phyloP scores from a whole-genome alignment of 208 protist genomes.

The Trypanosoma cruzi region DNA sequence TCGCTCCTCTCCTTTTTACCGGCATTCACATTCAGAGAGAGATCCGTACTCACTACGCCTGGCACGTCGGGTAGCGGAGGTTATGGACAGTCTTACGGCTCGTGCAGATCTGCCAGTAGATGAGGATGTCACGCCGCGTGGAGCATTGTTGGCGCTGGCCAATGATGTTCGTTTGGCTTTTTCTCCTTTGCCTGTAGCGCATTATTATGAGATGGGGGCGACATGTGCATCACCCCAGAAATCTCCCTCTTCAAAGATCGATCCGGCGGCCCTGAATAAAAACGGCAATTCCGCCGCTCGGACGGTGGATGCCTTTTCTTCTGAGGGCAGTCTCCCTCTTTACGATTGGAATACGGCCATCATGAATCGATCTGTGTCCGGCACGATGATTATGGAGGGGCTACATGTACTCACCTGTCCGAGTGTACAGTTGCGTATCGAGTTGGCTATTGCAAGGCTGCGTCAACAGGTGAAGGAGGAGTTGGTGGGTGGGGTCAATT shows the following conservation, averaged over 20 bases:
- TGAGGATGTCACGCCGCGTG: conserved; percentile 13
- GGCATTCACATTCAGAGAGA: neutral
- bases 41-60: conserved; percentile 27
- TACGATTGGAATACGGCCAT: conserved; percentile 1
- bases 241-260: neutral
- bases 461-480: conserved; percentile 16
- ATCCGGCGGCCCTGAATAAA: neutral
- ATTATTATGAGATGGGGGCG: neutral
- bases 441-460: conserved; percentile 6
- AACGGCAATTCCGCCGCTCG: neutral
- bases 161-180: conserved; percentile 15
- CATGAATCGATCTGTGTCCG: conserved; percentile 5
- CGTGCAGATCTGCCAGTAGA: neutral
- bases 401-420: conserved; percentile 26
- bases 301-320: neutral
- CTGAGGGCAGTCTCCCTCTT: neutral
- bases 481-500: neutral
- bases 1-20: neutral
- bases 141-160: conserved; percentile 20
- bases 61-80: conserved; percentile 16
- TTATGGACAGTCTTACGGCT: conserved; percentile 13
- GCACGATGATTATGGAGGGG: conserved; percentile 22
- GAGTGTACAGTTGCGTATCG: conserved; percentile 22
- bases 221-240: neutral
- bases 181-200: neutral